Evolutionary conservation across 148 eudicot genomes (phyloP).

Genomic region (Rhododendron henanense): DNA sequence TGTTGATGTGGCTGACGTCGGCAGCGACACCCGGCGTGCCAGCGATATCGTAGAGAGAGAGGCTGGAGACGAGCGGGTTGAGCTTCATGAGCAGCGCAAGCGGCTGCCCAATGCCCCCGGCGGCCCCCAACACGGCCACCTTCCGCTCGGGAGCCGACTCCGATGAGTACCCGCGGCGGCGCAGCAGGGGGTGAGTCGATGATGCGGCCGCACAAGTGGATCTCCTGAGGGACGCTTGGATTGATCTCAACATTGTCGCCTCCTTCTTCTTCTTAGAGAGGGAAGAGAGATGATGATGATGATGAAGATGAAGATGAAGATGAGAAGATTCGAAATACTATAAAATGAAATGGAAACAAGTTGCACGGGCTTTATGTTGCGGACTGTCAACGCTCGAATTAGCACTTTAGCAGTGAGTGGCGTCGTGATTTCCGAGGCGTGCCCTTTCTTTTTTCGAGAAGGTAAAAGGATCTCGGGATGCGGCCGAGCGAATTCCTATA

Average conservation of each 20-base stretch:
- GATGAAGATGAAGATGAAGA: neutral
- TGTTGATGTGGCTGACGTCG: slow-evolving; percentile 84
- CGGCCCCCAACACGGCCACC: slow-evolving; percentile 82
- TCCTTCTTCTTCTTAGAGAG: neutral
- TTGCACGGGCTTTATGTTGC: neutral
- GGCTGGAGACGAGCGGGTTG: slow-evolving; percentile 77
- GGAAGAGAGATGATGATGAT: neutral
- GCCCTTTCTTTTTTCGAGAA: neutral
- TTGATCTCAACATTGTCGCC: slow-evolving; percentile 34
- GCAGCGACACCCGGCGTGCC: slow-evolving; percentile 98
- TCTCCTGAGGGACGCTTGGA: slow-evolving; percentile 30
- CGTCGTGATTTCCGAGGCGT: neutral
- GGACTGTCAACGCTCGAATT: neutral
- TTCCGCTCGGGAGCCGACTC: slow-evolving; percentile 60
- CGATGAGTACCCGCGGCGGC: slow-evolving; percentile 55
- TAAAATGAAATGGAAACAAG: too few species aligned
- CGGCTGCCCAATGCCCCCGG: slow-evolving; percentile 96
- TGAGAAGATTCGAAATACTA: too few species aligned
- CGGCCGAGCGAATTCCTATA: too few species aligned
- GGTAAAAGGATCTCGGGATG: too few species aligned
- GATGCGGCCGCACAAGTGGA: slow-evolving; percentile 12
- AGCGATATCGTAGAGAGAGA: slow-evolving; percentile 83
- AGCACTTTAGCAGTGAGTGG: neutral
- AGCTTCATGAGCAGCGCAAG: slow-evolving; percentile 84
- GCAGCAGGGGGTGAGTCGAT: slow-evolving; percentile 17